Evolutionary conservation across 1,139 yeast genomes (phyloP).

Genomic region (Yamadazyma taylorii): DNA sequence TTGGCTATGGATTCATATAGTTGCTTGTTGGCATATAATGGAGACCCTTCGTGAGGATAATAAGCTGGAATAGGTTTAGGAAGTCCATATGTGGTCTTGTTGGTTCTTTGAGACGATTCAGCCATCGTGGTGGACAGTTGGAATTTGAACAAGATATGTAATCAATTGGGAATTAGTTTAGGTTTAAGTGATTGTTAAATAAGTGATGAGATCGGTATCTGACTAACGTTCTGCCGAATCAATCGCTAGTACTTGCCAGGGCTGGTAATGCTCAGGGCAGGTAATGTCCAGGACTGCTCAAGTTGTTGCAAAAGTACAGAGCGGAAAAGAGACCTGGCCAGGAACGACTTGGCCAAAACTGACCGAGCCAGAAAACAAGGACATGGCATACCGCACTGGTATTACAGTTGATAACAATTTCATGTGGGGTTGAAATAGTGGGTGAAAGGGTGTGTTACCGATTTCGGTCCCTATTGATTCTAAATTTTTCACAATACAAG

Average conservation of each 20-base stretch:
- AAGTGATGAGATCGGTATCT: no score
- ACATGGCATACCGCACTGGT: background rate
- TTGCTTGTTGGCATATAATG: constrained; percentile 48
- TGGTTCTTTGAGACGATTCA: constrained; percentile 39
- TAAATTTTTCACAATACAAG: constrained; percentile 1
- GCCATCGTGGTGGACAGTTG: constrained; percentile 14
- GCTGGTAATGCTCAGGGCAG: no score
- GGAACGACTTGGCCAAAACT: no score
- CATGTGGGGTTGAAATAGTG: constrained; percentile 1
- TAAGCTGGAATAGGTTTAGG: constrained; percentile 58
- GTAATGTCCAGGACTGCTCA: no score
- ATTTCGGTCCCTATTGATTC: background rate
- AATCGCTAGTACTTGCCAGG: no score
- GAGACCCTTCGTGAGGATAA: constrained; percentile 55
- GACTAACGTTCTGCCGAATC: no score
- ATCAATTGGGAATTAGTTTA: background rate
- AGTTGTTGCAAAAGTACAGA: no score
- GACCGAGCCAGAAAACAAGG: no score
- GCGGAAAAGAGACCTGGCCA: no score
- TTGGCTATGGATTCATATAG: constrained; percentile 47
- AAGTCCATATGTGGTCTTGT: constrained; percentile 40
- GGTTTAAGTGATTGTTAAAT: background rate
- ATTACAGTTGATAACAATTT: no score
- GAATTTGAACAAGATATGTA: no score
- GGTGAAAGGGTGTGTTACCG: background rate